Percentiles rank a stretch among this genome's conserved stretches.
These are phyloP conservation scores for Pichiaceae sp. DNA, from an alignment of 1,139 yeast genomes.

Conservation along the genomic window DNA sequence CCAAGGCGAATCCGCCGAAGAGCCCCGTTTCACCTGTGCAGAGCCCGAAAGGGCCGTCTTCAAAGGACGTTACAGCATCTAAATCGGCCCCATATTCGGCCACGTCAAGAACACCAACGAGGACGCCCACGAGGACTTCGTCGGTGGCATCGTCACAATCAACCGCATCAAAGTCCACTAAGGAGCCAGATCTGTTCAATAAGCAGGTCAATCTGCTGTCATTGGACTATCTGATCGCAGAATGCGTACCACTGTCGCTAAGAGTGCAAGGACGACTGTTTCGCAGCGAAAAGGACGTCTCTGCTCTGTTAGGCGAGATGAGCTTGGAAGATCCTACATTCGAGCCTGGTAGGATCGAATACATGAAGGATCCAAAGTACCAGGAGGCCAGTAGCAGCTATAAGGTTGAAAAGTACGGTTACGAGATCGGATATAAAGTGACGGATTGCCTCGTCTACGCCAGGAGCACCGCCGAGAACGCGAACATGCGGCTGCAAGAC, in stretches of 20 bases:
- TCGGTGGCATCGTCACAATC: background rate
- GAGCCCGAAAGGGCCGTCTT: too few relatives aligned
- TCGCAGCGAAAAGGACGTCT: conserved; percentile 8
- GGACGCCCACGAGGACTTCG: too few relatives aligned
- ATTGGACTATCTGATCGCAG: conserved; percentile 60
- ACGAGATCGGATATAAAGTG: conserved; percentile 62
- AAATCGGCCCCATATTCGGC: too few relatives aligned
- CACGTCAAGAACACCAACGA: too few relatives aligned
- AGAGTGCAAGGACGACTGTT: conserved; percentile 37
- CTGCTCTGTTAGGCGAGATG: conserved; percentile 9
- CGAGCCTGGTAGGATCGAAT: conserved; percentile 34
- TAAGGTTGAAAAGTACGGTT: conserved; percentile 65
- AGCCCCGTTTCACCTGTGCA: too few relatives aligned
- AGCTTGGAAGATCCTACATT: conserved; percentile 7
- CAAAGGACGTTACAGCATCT: too few relatives aligned
- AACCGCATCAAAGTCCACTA: background rate
- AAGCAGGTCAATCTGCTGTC: conserved; percentile 38
- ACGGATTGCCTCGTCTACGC: conserved; percentile 63
- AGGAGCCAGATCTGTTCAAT: conserved; percentile 11
- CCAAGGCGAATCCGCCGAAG: too few relatives aligned
- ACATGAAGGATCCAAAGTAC: conserved; percentile 29
- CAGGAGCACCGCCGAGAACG: conserved; percentile 37
- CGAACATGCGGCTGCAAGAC: conserved; percentile 41
- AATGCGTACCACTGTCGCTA: conserved; percentile 64
- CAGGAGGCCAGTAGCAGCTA: conserved; percentile 46